phyloP scores from a whole-genome alignment of 2,329 filamentous ascomycete genomes.

The Ilyonectria robusta region DNA sequence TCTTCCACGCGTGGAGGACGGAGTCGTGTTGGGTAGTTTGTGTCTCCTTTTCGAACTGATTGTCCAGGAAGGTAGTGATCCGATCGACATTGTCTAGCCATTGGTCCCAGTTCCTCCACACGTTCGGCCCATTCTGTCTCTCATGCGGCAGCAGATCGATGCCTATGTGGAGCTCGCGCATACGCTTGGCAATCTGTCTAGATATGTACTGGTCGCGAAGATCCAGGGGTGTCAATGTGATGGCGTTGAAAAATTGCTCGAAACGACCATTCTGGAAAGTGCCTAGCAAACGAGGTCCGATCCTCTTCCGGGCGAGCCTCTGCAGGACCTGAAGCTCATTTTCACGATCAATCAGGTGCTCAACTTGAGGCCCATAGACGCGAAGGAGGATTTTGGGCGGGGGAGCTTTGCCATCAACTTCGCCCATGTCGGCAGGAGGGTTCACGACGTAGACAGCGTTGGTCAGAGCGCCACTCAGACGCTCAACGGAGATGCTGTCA shows the following conservation, averaged over 20 bases:
- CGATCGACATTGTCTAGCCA: constrained; percentile 81
- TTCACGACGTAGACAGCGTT: constrained; percentile 97
- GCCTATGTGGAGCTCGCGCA: constrained; percentile 95
- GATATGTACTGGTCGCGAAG: constrained; percentile 87
- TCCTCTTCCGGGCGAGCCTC: constrained; percentile 90
- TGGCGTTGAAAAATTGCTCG: constrained; percentile 92
- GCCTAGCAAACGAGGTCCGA: constrained; percentile 90
- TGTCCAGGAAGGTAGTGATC: constrained; percentile 69
- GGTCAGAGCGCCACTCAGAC: constrained; percentile 91
- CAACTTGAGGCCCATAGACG: constrained; percentile 94
- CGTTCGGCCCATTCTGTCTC: constrained; percentile 81
- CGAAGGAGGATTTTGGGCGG: constrained; percentile 84
- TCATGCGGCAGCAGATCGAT: constrained; percentile 88
- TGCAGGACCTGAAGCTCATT: constrained; percentile 89
- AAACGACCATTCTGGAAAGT: constrained; percentile 97
- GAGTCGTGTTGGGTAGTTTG: constrained; percentile 43
- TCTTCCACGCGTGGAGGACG: constrained; percentile 71
- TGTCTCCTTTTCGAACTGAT: constrained; percentile 67
- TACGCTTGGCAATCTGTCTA: constrained; percentile 94
- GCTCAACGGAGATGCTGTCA: constrained; percentile 77
- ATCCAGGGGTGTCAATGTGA: constrained; percentile 82
- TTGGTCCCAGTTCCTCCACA: constrained; percentile 95
- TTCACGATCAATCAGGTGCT: constrained; percentile 95
- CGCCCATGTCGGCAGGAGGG: constrained; percentile 76
- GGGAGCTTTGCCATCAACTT: constrained; percentile 58